Conservation (phyloP, 2,329 filamentous ascomycete species). For the Pseudocercospora cruenta region DNA sequence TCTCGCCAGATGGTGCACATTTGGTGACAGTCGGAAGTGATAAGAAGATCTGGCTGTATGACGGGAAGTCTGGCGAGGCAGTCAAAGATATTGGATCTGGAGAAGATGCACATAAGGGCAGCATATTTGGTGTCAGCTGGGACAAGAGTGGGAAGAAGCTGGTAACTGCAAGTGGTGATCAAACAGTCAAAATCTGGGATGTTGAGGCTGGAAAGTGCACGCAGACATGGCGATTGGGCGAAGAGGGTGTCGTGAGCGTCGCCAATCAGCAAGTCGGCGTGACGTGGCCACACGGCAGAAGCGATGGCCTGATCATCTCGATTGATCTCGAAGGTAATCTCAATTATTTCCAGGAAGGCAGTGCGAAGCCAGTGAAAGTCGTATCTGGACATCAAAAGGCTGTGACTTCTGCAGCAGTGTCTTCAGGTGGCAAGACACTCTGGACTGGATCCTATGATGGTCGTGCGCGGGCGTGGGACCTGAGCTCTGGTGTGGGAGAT, state of each 20-base stretch:
- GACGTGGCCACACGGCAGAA: slow-evolving; percentile 80
- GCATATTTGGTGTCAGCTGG: slow-evolving; percentile 92
- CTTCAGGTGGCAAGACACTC: slow-evolving; percentile 63
- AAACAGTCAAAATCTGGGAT: slow-evolving; percentile 95
- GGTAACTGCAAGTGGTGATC: slow-evolving; percentile 89
- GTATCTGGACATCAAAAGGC: slow-evolving; percentile 90
- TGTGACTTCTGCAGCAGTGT: slow-evolving; percentile 74
- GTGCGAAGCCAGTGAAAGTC: slow-evolving; percentile 67
- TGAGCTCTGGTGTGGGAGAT: slow-evolving; percentile 68
- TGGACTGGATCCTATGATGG: slow-evolving; percentile 95
- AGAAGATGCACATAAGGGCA: slow-evolving; percentile 75
- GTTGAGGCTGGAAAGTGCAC: slow-evolving; percentile 74
- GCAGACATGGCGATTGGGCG: slow-evolving; percentile 84
- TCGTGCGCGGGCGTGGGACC: slow-evolving; percentile 81
- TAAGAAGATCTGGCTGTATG: slow-evolving; percentile 88
- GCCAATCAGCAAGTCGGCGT: slow-evolving; percentile 92
- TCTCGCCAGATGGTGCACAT: slow-evolving; percentile 81
- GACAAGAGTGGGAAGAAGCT: slow-evolving; percentile 81
- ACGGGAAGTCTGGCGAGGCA: slow-evolving; percentile 90
- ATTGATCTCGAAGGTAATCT: slow-evolving; percentile 86
- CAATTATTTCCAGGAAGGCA: slow-evolving; percentile 80
- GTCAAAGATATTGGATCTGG: slow-evolving; percentile 76
- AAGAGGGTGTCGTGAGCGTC: slow-evolving; percentile 71
- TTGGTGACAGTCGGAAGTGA: slow-evolving; percentile 93
- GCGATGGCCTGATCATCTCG: slow-evolving; percentile 86